Conservation (phyloP, 108 stramenopile species). For the Poteriospumella lacustris region DNA sequence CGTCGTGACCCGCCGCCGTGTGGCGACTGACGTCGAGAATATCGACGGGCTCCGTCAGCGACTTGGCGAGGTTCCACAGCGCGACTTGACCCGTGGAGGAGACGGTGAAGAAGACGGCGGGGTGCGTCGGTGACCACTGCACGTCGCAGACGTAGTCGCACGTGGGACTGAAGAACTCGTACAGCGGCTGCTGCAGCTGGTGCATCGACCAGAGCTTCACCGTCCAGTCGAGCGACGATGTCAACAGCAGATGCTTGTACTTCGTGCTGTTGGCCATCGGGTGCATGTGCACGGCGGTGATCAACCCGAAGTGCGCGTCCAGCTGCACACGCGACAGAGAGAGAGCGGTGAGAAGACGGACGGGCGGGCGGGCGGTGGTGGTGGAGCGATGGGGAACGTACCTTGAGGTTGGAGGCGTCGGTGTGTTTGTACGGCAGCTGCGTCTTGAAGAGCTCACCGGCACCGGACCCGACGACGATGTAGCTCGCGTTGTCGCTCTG, state of each 20-base stretch:
- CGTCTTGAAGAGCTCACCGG: neutral
- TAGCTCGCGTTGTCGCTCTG: neutral
- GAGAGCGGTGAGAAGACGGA: neutral
- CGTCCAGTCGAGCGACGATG: constrained; percentile 79
- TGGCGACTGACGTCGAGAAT: neutral
- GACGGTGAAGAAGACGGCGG: constrained; percentile 71
- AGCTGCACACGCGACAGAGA: neutral
- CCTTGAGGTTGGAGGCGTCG: neutral
- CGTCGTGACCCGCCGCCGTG: neutral
- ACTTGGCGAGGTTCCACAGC: constrained; percentile 64
- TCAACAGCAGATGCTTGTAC: constrained; percentile 52
- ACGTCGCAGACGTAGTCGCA: constrained; percentile 84
- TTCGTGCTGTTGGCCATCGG: neutral
- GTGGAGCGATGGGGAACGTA: neutral
- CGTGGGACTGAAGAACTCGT: constrained; percentile 54
- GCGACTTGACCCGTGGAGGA: constrained; percentile 73
- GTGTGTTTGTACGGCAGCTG: neutral
- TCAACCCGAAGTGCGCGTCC: constrained; percentile 34
- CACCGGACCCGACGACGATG: neutral
- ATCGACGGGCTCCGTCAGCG: neutral
- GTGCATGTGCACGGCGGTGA: constrained; percentile 28
- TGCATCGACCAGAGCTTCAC: constrained; percentile 64
- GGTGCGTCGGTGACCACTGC: constrained; percentile 75
- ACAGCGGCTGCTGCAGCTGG: neutral
- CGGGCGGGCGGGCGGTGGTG: neutral